A percentile compares a stretch with the other conserved stretches of the same genome.
phyloP scores from a whole-genome alignment of 2,329 filamentous ascomycete genomes.

The Endoconidiophora laricicola region DNA sequence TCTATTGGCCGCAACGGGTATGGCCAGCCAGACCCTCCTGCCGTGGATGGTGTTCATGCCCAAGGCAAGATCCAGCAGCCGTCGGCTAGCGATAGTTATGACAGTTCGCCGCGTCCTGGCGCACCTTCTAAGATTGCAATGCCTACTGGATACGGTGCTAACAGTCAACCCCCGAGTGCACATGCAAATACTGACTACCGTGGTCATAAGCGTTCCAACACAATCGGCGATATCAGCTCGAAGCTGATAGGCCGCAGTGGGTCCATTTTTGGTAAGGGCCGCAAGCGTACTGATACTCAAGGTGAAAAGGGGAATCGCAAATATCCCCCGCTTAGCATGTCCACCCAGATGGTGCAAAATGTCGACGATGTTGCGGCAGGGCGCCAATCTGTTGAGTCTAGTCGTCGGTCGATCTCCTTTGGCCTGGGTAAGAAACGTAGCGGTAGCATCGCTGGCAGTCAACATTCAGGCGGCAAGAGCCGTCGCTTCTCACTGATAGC shows the following conservation, averaged over 20 bases:
- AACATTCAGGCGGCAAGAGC: constrained; percentile 38
- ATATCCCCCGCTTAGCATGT: constrained; percentile 88
- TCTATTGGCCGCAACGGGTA: constrained; percentile 50
- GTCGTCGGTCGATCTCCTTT: constrained; percentile 52
- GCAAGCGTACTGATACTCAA: constrained; percentile 31
- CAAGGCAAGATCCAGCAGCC: constrained; percentile 84
- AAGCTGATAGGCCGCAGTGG: constrained; percentile 73
- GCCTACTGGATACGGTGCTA: constrained; percentile 39
- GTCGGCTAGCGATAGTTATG: constrained; percentile 40
- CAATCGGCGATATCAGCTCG: constrained; percentile 66
- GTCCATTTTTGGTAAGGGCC: constrained; percentile 51
- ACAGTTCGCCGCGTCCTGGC: constrained; percentile 48
- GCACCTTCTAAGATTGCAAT: constrained; percentile 38
- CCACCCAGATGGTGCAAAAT: constrained; percentile 26
- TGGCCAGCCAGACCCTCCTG: constrained; percentile 72
- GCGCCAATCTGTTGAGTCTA: constrained; percentile 54
- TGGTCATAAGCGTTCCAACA: constrained; percentile 54
- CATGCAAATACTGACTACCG: constrained; percentile 22
- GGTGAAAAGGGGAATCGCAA: constrained; percentile 34
- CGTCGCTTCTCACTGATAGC: constrained; percentile 58
- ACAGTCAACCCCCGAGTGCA: constrained; percentile 27
- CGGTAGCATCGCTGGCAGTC: constrained; percentile 44
- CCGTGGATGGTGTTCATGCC: constrained; percentile 73
- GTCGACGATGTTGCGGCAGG: constrained; percentile 32
- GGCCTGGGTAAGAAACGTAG: constrained; percentile 55